These are phyloP conservation scores for Amylostereum areolatum DNA, from an alignment of 1,284 basidiomycete genomes.

Conservation along the genomic window DNA sequence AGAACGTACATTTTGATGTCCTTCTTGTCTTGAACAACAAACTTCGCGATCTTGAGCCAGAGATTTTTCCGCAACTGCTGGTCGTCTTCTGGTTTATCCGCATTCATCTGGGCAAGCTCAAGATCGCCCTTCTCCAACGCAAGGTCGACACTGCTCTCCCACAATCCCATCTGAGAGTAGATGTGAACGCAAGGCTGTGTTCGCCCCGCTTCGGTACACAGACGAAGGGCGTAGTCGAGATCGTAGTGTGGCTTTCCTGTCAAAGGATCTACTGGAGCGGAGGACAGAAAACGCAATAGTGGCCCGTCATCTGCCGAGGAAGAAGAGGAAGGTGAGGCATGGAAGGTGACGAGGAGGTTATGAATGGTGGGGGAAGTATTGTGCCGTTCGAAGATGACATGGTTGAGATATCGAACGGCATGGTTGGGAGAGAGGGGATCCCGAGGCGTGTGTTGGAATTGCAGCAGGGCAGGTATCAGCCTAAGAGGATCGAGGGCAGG, in stretches of 20 bases:
- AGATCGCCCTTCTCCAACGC: slow-evolving; percentile 91
- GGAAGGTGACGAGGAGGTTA: slow-evolving; percentile 89
- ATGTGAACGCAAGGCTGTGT: slow-evolving; percentile 94
- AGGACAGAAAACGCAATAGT: slow-evolving; percentile 83
- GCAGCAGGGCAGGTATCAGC: slow-evolving; percentile 87
- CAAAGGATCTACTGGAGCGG: slow-evolving; percentile 76
- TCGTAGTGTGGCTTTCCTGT: slow-evolving; percentile 92
- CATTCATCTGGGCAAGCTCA: slow-evolving; percentile 89
- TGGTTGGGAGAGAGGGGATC: slow-evolving; percentile 76
- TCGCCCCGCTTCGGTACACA: slow-evolving; percentile 80
- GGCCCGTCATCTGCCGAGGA: slow-evolving; percentile 67
- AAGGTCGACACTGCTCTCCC: slow-evolving; percentile 94
- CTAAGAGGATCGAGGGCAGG: slow-evolving; percentile 74
- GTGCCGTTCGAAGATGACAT: slow-evolving; percentile 75
- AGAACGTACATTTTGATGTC: slow-evolving; percentile 89
- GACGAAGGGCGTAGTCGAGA: slow-evolving; percentile 90
- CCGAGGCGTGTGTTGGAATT: slow-evolving; percentile 64
- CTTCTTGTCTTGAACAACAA: slow-evolving; percentile 95
- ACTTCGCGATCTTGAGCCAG: slow-evolving; percentile 96
- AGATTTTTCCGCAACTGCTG: slow-evolving; percentile 85
- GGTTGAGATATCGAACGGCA: slow-evolving; percentile 83
- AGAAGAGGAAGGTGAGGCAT: slow-evolving; percentile 47
- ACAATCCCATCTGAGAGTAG: slow-evolving; percentile 96
- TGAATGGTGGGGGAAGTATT: slow-evolving; percentile 86
- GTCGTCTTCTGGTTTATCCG: slow-evolving; percentile 91